Evolutionary conservation across 2,329 filamentous ascomycete species (phyloP).

Genomic region (Cadophora sp.): DNA sequence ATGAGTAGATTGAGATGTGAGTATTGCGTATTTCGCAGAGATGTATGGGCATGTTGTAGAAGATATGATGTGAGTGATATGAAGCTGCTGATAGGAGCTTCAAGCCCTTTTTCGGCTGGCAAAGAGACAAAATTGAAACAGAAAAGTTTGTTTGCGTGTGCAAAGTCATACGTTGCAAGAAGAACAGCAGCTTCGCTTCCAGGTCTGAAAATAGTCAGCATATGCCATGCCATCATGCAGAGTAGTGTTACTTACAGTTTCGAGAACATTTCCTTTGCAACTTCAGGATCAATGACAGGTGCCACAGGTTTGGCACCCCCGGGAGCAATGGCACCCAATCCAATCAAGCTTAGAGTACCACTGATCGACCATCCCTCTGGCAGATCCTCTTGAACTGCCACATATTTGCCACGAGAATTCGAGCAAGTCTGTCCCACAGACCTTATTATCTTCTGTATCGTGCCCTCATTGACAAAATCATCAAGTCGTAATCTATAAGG

Average conservation of each 20-base stretch:
- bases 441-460: conserved; percentile 81
- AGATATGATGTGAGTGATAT: conserved; percentile 92
- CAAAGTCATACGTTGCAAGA: conserved; percentile 90
- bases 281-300: conserved; percentile 74
- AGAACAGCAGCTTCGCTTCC: conserved; percentile 79
- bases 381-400: conserved; percentile 87
- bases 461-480: conserved; percentile 92
- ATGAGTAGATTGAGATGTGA: conserved; percentile 85
- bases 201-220: conserved; percentile 62
- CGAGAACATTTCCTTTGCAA: conserved; percentile 81
- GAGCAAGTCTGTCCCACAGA: conserved; percentile 78
- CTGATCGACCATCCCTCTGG: conserved; percentile 89
- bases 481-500: conserved; percentile 91
- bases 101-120: conserved; percentile 66
- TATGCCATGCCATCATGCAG: neutral
- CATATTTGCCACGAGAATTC: conserved; percentile 73
- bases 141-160: conserved; percentile 93
- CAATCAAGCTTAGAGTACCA: conserved; percentile 82
- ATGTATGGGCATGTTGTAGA: conserved; percentile 90
- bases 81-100: conserved; percentile 80
- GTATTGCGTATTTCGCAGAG: conserved; percentile 78
- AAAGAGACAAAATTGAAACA: conserved; percentile 80
- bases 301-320: conserved; percentile 70
- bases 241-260: conserved; percentile 65
- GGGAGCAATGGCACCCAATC: conserved; percentile 76